Conservation (phyloP, 2,329 filamentous ascomycete genomes). For the Fusarium agapanthi region DNA sequence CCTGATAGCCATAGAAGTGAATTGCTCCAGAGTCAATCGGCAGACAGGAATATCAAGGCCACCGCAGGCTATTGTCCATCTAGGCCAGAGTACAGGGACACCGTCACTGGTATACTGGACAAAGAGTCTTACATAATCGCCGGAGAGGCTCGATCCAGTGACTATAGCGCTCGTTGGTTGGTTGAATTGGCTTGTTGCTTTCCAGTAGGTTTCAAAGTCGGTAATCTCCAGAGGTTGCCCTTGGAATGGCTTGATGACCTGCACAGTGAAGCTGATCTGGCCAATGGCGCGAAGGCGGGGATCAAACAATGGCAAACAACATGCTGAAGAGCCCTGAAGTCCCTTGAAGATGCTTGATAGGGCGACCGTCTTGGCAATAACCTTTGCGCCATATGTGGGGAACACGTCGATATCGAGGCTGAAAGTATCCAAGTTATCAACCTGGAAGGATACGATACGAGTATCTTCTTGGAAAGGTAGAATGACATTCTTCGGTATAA, state of each 20-base stretch:
- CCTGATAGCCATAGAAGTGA: constrained; percentile 61
- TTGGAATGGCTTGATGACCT: constrained; percentile 95
- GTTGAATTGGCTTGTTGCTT: constrained; percentile 93
- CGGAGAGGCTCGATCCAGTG: constrained; percentile 92
- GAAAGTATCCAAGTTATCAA: constrained; percentile 92
- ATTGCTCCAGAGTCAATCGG: constrained; percentile 78
- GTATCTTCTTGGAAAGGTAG: constrained; percentile 97
- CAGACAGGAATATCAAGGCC: constrained; percentile 84
- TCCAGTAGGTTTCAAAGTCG: constrained; percentile 99
- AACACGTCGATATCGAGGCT: constrained; percentile 97
- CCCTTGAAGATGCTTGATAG: constrained; percentile 86
- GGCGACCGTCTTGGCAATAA: constrained; percentile 95
- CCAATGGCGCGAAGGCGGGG: constrained; percentile 91
- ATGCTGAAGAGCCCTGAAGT: constrained; percentile 76
- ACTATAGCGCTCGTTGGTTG: constrained; percentile 83
- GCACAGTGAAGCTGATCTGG: constrained; percentile 91
- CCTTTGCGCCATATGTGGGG: constrained; percentile 95
- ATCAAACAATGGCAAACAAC: constrained; percentile 90
- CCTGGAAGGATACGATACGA: constrained; percentile 91
- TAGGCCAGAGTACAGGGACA: constrained; percentile 85
- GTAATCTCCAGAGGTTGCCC: constrained; percentile 95
- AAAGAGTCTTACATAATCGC: constrained; percentile 92
- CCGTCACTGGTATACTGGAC: constrained; percentile 92
- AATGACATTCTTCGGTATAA: constrained; percentile 96
- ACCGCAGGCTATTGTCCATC: constrained; percentile 80